Evolutionary conservation across 768 basidiomycete genomes (phyloP).

Genomic region (Dioszegia aurantiaca): DNA sequence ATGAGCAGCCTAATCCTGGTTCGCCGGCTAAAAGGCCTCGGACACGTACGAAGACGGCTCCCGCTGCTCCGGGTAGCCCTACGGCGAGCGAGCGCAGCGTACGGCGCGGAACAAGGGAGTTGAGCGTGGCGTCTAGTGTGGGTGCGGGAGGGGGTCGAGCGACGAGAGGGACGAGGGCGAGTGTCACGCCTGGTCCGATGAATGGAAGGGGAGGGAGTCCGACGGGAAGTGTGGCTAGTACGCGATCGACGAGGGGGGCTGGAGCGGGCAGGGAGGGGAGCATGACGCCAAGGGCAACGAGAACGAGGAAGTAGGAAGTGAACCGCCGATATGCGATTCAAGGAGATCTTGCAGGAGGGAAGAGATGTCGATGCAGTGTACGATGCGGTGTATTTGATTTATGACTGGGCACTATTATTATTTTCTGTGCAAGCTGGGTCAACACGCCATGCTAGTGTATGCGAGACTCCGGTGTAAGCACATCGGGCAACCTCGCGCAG

Average conservation of each 20-base stretch:
- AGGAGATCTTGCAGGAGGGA: background rate
- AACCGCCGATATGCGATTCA: too few species aligned
- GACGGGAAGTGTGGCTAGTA: slow-evolving; percentile 28
- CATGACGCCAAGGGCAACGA: slow-evolving; percentile 26
- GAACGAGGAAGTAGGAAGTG: slow-evolving; percentile 17
- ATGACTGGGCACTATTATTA: too few species aligned
- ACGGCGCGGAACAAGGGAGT: slow-evolving; percentile 19
- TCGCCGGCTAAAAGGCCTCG: background rate
- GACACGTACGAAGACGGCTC: background rate
- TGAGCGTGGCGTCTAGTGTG: slow-evolving; percentile 7
- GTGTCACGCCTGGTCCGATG: slow-evolving; percentile 7
- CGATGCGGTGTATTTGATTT: too few species aligned
- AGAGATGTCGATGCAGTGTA: too few species aligned
- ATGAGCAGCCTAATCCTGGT: slow-evolving; percentile 18
- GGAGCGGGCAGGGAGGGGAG: slow-evolving; percentile 12
- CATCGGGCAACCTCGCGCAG: too few species aligned
- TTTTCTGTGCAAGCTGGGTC: too few species aligned
- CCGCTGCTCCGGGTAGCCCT: background rate
- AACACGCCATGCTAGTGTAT: too few species aligned
- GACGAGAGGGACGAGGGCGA: slow-evolving; percentile 20
- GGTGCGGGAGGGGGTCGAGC: too few species aligned
- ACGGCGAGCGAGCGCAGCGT: background rate
- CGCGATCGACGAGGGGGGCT: background rate
- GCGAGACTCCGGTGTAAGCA: too few species aligned
- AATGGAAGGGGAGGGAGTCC: slow-evolving; percentile 30